Conservation (phyloP, 768 basidiomycete genomes). For the Neoboletus brunneissimus region DNA sequence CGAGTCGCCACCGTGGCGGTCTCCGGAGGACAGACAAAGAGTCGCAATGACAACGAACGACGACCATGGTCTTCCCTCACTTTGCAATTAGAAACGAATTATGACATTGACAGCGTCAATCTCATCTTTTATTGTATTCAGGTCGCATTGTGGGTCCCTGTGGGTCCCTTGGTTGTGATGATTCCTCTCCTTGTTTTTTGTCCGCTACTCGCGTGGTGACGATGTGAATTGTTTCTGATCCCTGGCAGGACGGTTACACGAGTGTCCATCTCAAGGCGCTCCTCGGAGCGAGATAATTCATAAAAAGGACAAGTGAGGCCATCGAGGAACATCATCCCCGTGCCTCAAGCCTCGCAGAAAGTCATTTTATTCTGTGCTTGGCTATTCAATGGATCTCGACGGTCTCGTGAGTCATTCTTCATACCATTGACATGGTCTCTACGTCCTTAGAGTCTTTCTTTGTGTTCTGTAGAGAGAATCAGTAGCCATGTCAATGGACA, state of each 20-base stretch:
- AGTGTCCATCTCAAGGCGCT: constrained; percentile 1
- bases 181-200: constrained; percentile 15
- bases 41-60: constrained; percentile 6
- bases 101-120: neutral
- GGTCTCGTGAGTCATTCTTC: constrained; percentile 13
- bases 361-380: neutral
- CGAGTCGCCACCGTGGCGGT: constrained; percentile 2
- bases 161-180: constrained; percentile 13
- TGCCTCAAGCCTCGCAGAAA: neutral
- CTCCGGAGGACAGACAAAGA: constrained; percentile 7
- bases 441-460: neutral
- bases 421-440: neutral
- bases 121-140: constrained; percentile 15
- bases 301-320: constrained; percentile 11
- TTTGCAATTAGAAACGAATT: neutral
- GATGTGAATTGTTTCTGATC: constrained; percentile 5
- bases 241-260: neutral
- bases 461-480: constrained; percentile 6
- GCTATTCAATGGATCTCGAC: constrained; percentile 13
- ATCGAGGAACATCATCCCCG: neutral
- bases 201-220: constrained; percentile 7
- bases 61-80: neutral
- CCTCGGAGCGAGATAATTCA: neutral
- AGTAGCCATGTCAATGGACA: constrained; percentile 10
- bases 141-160: constrained; percentile 22